Base-by-base conservation (phyloP, 768 basidiomycete genomes). In the Russula ochroleuca region DNA sequence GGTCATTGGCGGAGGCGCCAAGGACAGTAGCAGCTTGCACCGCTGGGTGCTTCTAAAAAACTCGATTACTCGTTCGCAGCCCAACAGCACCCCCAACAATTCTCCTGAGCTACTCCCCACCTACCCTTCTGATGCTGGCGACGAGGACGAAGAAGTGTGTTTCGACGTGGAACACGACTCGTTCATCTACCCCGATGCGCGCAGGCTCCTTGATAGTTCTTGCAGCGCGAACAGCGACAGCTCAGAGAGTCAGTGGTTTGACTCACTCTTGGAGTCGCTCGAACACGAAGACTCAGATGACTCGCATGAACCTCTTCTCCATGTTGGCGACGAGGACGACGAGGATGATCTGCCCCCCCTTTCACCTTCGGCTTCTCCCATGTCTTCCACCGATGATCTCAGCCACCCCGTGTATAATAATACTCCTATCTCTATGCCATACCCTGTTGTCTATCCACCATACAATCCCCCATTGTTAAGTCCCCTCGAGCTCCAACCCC, bases 31-130 rank as follows among this genome's bases (percentile, higher is more conserved):
- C 79, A 89, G 84, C 76, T 82, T 92, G 77, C 88, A 90, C 72
- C 88, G 90, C 72, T 91, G 88, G 88, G 90, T 93, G 57, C 80
- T 93, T 62, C 81, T 92, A 72, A 92, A 92, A 86, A 93, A 92
- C 74, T 90, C 88, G 35, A 81, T 91, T 66, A 75, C 83, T 68
- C 80, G 79, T 69, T 80, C 85, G 65, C 79, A 81, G 57, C 76
- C 79, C 67, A 65, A 75, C 70, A 73, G 73, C 68, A 52, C 78
- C 54, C 56, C 71, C 64, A 68, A 69, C 57, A 65, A 28, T 48
- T 28, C 59, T 50, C 61, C 68, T 68, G 73, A 72, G 74, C 70
- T 73, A 62, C 71, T 70, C 65, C 69, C 73, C 72, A 70, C 72
- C 67, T 77, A 77, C 73, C 74, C 72, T 68, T 69, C 67, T 68